Conservation (phyloP, 352 stramenopile species). For the Thraustochytrium striatum region DNA sequence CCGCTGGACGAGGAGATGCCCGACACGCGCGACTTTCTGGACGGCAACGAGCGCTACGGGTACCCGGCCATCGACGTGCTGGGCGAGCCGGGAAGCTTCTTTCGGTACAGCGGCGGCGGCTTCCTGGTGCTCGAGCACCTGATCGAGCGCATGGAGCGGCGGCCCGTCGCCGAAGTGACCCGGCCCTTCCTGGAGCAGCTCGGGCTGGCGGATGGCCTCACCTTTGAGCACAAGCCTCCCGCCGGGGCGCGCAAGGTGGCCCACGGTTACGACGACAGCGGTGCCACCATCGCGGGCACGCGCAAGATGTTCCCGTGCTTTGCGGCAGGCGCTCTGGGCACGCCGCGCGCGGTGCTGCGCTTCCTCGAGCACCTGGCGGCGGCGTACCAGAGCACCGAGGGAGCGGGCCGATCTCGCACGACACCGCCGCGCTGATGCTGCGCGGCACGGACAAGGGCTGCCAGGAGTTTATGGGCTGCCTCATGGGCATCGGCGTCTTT, state of each 20-base stretch:
- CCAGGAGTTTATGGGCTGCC: slow-evolving; percentile 54
- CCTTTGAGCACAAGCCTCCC: slow-evolving; percentile 13
- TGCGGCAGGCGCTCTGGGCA: slow-evolving; percentile 53
- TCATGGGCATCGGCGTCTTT: slow-evolving; percentile 56
- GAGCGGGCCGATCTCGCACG: slow-evolving; percentile 45
- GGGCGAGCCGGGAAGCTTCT: slow-evolving; percentile 49
- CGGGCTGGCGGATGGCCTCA: slow-evolving; percentile 20
- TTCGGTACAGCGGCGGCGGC: slow-evolving; percentile 54
- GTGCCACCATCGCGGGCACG: slow-evolving; percentile 20
- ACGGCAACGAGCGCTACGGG: slow-evolving; percentile 47
- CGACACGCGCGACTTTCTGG: slow-evolving; percentile 4
- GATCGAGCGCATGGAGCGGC: slow-evolving; percentile 51
- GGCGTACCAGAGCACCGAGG: slow-evolving; percentile 40
- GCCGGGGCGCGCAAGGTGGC: neutral
- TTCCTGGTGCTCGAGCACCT: slow-evolving; percentile 56
- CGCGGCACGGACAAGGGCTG: slow-evolving; percentile 53
- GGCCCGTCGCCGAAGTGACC: neutral
- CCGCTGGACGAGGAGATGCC: slow-evolving; percentile 44
- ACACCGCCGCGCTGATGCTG: slow-evolving; percentile 54
- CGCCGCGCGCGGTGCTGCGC: slow-evolving; percentile 20
- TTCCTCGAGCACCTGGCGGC: slow-evolving; percentile 48
- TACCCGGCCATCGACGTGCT: slow-evolving; percentile 30
- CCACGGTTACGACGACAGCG: slow-evolving; percentile 48
- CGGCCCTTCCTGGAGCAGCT: slow-evolving; percentile 15
- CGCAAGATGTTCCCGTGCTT: slow-evolving; percentile 55